Conservation (phyloP, 202 grass and related monocot genomes). For the Zizania palustris region DNA sequence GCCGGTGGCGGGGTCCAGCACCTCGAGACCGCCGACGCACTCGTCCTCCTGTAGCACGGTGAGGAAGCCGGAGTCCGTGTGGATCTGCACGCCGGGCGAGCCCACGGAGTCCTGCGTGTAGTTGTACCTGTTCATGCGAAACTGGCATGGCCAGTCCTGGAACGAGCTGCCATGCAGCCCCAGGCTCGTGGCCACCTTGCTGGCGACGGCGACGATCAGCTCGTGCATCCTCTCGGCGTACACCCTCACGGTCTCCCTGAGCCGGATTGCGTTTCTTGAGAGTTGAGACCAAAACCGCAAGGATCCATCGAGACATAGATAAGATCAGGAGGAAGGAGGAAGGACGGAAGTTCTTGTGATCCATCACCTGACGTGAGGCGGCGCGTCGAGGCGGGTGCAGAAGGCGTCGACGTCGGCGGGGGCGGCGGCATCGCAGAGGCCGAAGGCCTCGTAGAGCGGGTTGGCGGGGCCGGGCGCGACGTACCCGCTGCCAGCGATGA, state of each 20-base stretch:
- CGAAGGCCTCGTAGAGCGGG: conserved; percentile 77
- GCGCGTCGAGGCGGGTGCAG: conserved; percentile 66
- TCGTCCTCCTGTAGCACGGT: conserved; percentile 90
- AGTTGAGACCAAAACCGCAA: neutral
- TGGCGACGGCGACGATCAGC: conserved; percentile 55
- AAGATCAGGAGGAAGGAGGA: neutral
- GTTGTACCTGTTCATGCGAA: conserved; percentile 62
- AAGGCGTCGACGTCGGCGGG: conserved; percentile 67
- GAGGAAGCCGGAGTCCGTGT: conserved; percentile 83
- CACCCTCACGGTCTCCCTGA: conserved; percentile 53
- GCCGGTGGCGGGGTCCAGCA: conserved; percentile 56
- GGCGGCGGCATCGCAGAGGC: conserved; percentile 59
- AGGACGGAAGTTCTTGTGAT: neutral
- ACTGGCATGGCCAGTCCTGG: conserved; percentile 57
- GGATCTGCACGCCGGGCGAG: conserved; percentile 63
- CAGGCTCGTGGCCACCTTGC: conserved; percentile 63
- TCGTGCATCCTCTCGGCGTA: conserved; percentile 62
- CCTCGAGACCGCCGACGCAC: conserved; percentile 80
- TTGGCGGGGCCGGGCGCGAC: conserved; percentile 55
- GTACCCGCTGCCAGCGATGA: conserved; percentile 81
- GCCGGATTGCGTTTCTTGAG: neutral
- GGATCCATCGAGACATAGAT: neutral
- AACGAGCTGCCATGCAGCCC: conserved; percentile 46
- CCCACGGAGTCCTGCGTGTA: conserved; percentile 54
- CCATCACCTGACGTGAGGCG: conserved; percentile 41